Evolutionary conservation across 495 filamentous ascomycete genomes (phyloP).

Genomic region (Ascodesmis nigricans): DNA sequence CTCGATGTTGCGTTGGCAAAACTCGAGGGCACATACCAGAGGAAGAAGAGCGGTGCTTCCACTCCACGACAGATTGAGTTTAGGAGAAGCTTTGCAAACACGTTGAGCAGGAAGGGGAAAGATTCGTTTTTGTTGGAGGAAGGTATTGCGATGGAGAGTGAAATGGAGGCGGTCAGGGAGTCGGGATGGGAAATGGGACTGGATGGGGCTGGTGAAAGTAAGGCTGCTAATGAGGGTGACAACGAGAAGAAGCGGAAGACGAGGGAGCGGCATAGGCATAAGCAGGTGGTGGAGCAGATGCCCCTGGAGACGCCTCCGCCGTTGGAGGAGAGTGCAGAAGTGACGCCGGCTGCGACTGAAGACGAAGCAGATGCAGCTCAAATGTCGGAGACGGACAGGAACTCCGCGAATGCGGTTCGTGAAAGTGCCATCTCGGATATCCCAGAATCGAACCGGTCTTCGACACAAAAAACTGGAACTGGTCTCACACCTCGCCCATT

Average conservation of each 20-base stretch:
- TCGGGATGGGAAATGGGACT: conserved; percentile 7
- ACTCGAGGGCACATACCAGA: conserved; percentile 67
- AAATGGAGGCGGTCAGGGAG: conserved; percentile 1
- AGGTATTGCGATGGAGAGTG: too few species aligned
- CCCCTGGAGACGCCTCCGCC: conserved; percentile 13
- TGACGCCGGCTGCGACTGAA: background rate
- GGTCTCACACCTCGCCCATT: too few species aligned
- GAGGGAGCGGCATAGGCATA: conserved; percentile 19
- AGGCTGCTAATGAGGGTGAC: conserved; percentile 5
- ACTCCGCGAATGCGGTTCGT: too few species aligned
- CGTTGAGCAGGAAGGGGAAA: conserved; percentile 1
- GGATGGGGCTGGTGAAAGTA: too few species aligned
- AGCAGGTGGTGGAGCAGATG: conserved; percentile 20
- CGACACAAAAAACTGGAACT: too few species aligned
- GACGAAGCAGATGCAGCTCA: conserved; percentile 36
- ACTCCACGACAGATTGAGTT: conserved; percentile 2
- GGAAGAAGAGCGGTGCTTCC: conserved; percentile 26
- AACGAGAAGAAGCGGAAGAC: conserved; percentile 9
- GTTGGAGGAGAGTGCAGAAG: conserved; percentile 1
- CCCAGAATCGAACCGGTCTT: too few species aligned
- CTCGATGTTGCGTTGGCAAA: conserved; percentile 81
- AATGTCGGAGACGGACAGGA: too few species aligned
- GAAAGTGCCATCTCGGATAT: too few species aligned
- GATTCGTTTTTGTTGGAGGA: too few species aligned
- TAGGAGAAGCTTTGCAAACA: conserved; percentile 1